Percentiles rank a stretch among this genome's conserved stretches.
Evolutionary conservation across 2,329 filamentous ascomycete species (phyloP).

Genomic region (Fusarium sulawesiense): DNA sequence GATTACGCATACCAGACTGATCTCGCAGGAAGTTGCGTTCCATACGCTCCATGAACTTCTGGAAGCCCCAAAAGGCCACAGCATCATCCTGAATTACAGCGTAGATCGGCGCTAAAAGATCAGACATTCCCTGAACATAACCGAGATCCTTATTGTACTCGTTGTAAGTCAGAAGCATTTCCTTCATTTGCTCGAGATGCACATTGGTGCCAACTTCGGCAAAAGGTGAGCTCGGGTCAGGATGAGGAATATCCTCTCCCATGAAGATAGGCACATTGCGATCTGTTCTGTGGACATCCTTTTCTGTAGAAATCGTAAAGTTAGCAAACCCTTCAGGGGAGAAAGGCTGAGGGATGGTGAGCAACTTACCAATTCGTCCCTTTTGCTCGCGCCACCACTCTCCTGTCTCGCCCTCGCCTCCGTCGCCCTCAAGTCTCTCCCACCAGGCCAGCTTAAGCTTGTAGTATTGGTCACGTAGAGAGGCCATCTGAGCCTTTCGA

Average conservation of each 20-base stretch:
- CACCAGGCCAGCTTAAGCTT: constrained; percentile 95
- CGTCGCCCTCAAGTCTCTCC: constrained; percentile 88
- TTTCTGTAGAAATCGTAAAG: constrained; percentile 71
- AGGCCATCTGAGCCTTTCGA: constrained; percentile 83
- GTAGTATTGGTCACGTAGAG: constrained; percentile 91
- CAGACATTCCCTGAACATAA: constrained; percentile 99
- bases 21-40: constrained; percentile 96
- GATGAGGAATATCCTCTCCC: constrained; percentile 95
- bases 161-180: constrained; percentile 98
- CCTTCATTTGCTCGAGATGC: constrained; percentile 98
- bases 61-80: constrained; percentile 95
- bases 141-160: constrained; percentile 96
- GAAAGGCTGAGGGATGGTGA: constrained; percentile 20
- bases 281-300: constrained; percentile 97
- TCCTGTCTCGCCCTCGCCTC: constrained; percentile 81
- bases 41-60: constrained; percentile 97
- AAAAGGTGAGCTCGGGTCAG: constrained; percentile 95
- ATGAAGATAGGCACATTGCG: constrained; percentile 94
- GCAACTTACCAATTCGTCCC: constrained; percentile 83
- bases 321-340: background rate
- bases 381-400: constrained; percentile 99
- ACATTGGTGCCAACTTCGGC: constrained; percentile 94
- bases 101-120: constrained; percentile 94
- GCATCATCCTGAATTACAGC: constrained; percentile 98
- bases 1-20: constrained; percentile 94